These are phyloP conservation scores for Platanus orientalis DNA, from an alignment of 164 flowering plant species.

Conservation along the genomic window DNA sequence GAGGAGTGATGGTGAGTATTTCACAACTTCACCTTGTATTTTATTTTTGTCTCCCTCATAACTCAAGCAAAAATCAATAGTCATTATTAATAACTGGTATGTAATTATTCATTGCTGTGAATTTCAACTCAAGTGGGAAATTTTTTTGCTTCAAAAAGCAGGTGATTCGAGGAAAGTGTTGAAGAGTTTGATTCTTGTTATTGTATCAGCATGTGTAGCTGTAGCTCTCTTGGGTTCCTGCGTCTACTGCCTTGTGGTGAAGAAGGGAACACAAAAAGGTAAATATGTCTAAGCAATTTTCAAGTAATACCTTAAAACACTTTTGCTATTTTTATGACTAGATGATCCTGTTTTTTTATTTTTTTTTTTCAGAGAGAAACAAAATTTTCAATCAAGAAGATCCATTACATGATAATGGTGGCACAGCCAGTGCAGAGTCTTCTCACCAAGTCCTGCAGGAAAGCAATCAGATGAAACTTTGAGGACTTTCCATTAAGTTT, in stretches of 20 bases:
- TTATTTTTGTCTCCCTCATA: too few relatives aligned
- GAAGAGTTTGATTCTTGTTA: conserved; percentile 5
- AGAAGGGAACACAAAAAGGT: conserved; percentile 7
- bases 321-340: neutral
- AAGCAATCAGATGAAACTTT: conserved; percentile 1
- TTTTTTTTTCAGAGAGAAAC: conserved; percentile 4
- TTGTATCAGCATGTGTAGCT: conserved; percentile 3
- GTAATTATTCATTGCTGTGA: too few relatives aligned
- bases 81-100: too few relatives aligned
- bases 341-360: too few relatives aligned
- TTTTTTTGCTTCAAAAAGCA: conserved; percentile 4
- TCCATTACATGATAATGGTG: neutral
- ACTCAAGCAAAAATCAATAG: too few relatives aligned
- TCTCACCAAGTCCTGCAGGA: too few relatives aligned
- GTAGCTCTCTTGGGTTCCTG: conserved; percentile 7
- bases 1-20: neutral
- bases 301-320: too few relatives aligned
- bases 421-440: too few relatives aligned
- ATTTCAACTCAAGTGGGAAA: neutral
- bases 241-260: neutral
- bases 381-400: neutral
- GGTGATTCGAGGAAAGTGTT: conserved; percentile 7
- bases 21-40: neutral
- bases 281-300: neutral
- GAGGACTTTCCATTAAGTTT: conserved; percentile 16